A percentile compares a stretch with the other conserved stretches of the same genome.
Conservation (phyloP, 2,329 filamentous ascomycete genomes). For the Allantophomopsis lycopodina region DNA sequence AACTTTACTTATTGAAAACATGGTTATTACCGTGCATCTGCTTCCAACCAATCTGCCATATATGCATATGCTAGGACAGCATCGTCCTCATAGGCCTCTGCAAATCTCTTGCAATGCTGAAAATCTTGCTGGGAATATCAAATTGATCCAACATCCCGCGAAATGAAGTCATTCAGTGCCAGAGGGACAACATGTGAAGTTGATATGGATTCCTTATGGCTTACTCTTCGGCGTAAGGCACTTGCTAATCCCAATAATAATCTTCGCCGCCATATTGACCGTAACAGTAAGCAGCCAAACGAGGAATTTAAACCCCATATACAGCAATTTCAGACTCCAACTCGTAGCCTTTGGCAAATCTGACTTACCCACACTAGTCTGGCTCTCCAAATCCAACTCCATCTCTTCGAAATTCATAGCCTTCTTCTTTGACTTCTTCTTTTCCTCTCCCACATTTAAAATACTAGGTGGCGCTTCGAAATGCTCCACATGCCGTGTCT, state of each 20-base stretch:
- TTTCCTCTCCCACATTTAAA: constrained; percentile 3
- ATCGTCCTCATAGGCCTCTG: no score
- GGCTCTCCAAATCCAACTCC: constrained; percentile 50
- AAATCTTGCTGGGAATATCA: no score
- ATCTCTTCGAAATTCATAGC: constrained; percentile 37
- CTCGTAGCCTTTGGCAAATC: constrained; percentile 35
- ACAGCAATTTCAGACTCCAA: constrained; percentile 33
- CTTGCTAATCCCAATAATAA: constrained; percentile 35
- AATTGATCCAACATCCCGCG: no score
- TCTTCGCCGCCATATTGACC: constrained; percentile 36
- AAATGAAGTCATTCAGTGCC: no score
- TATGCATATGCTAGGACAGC: no score
- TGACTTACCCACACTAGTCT: constrained; percentile 21
- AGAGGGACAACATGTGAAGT: no score
- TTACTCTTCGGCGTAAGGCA: constrained; percentile 23
- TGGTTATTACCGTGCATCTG: no score
- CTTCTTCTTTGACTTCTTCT: constrained; percentile 15
- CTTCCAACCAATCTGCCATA: no score
- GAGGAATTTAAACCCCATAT: constrained; percentile 39
- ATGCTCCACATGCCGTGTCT: constrained; percentile 32
- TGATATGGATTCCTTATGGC: no score
- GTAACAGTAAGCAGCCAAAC: constrained; percentile 42
- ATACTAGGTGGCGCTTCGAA: constrained; percentile 42
- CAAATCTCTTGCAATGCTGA: no score
- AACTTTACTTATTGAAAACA: no score